phyloP scores from a whole-genome alignment of 257 asterid species.

The Salvia miltiorrhiza region DNA sequence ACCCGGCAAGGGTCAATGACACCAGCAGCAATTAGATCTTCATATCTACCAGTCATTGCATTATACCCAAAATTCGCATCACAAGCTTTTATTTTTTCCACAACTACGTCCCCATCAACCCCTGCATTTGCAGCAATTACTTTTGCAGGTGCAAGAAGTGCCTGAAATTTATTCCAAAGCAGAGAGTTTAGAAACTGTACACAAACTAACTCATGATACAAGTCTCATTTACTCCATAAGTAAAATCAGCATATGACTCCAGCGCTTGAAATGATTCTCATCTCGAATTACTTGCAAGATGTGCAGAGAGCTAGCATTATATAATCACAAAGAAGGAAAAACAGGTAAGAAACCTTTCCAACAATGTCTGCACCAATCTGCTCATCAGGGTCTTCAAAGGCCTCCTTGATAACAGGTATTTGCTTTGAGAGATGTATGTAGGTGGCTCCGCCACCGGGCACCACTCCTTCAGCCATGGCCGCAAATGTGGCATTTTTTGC shows the following conservation, averaged over 20 bases:
- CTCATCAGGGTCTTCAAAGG: conserved; percentile 71
- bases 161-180: conserved; percentile 50
- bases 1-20: conserved; percentile 81
- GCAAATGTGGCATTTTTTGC: conserved; percentile 92
- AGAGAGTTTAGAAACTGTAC: background rate
- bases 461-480: conserved; percentile 94
- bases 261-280: background rate
- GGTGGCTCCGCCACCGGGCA: conserved; percentile 97
- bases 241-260: background rate
- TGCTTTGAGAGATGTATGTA: conserved; percentile 78
- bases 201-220: background rate
- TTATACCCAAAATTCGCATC: conserved; percentile 68
- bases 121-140: conserved; percentile 88
- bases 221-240: background rate
- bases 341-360: conserved; percentile 48
- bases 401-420: conserved; percentile 53
- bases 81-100: conserved; percentile 49
- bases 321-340: background rate
- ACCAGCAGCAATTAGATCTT: conserved; percentile 82
- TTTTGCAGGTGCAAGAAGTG: conserved; percentile 90
- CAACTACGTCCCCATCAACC: conserved; percentile 74
- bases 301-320: background rate
- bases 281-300: background rate
- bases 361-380: conserved; percentile 88
- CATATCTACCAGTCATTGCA: conserved; percentile 73